Base-by-base conservation (phyloP, 208 protist species). In the Strigomonas galati region DNA sequence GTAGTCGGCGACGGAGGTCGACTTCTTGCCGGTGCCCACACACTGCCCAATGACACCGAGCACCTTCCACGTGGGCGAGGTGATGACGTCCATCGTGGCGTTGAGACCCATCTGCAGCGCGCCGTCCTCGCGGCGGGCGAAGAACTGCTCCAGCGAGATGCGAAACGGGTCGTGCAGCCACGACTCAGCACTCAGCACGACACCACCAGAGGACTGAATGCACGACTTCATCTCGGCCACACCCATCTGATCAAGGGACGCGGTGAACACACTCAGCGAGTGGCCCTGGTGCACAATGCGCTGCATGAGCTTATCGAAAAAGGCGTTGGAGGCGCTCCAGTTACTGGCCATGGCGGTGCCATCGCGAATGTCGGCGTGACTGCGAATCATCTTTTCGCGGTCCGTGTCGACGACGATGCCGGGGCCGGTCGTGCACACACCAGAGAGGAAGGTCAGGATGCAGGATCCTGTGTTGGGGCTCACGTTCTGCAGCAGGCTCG, bases 221-320 rank as follows among this genome's bases (percentile, higher is more conserved):
- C 90, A 97, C 61, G 85, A 68, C 70, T 94, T 94, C 95, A 99
- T 99, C 82, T 99, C 98, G 10, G 90, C 84, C 7, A 99, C 64
- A 27, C 98, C 98, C 3, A 94, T 78, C 81, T 99, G 98, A 74
- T 99, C 98, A 14, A 99, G 79, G 2, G 93, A 91, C 67, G 97
- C 98, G 9, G 89, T 93, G 62, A 99, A 99, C 55, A 98, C 88
- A 79, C 98, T 98, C 28, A 99, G 78, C 7, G 87, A 82, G 87
- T 99, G 97, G 6, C 98, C 97, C 37, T 96, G 91, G 23, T 69
- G 67, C 23, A 97, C 95, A 43, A 98, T 93, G 31, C 93, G 84
- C 44, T 94, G 83, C 71, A 98, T 98, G 1, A 99, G 82, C 10
- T 71, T 85, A 37, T 95, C 84, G 82, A 98, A 99, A 75, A 97